phyloP scores from a whole-genome alignment of 116 monocot species.

The Trichopus zeylanicus region DNA sequence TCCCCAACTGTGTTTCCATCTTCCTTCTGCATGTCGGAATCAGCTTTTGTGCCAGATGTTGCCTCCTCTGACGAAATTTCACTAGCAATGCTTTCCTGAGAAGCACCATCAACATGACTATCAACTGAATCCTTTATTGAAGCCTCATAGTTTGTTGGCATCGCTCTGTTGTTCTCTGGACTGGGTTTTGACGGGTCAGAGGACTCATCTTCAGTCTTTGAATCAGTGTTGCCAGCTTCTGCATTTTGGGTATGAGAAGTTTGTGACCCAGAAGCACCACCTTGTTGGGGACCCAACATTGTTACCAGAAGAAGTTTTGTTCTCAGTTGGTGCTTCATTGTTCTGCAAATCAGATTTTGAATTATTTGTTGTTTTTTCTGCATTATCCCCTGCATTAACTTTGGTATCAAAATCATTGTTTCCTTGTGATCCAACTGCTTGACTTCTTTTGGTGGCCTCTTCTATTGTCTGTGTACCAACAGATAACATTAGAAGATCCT shows the following conservation, averaged over 20 bases:
- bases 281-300: not conserved
- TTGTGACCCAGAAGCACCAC: not conserved
- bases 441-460: too few relatives aligned
- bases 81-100: not conserved
- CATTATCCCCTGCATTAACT: too few relatives aligned
- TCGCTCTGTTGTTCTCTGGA: not conserved
- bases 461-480: not conserved
- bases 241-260: not conserved
- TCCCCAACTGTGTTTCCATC: not conserved
- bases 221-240: not conserved
- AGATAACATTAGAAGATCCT: not conserved
- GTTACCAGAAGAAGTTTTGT: not conserved
- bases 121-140: constrained; percentile 1
- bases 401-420: not conserved
- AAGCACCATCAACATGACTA: not conserved
- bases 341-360: not conserved
- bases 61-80: not conserved
- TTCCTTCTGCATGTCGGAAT: not conserved
- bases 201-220: not conserved
- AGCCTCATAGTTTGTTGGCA: constrained; percentile 2
- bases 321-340: not conserved
- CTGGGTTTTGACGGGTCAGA: not conserved
- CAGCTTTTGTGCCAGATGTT: not conserved
- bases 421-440: not conserved
- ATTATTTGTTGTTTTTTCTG: not conserved